Evolutionary conservation across 2,329 filamentous ascomycete species (phyloP).

Genomic region (Gnomoniopsis sp.): DNA sequence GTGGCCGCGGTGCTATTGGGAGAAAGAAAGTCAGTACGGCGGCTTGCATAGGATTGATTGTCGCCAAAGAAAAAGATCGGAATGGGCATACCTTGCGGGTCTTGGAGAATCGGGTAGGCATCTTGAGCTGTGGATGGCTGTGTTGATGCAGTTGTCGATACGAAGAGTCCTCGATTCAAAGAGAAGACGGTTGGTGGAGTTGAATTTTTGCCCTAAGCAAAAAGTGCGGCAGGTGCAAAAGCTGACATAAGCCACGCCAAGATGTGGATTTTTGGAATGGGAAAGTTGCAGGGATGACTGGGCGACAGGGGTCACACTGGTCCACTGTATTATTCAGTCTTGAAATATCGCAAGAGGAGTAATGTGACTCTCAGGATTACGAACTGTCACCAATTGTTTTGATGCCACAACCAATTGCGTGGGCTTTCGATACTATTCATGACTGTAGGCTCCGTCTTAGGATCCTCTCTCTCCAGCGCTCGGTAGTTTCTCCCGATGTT

Average conservation of each 20-base stretch:
- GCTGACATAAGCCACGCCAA: conserved; percentile 10
- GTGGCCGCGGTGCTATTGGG: conserved; percentile 75
- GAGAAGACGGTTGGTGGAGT: conserved; percentile 4
- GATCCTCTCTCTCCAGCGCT: too few relatives aligned
- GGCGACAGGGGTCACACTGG: background rate
- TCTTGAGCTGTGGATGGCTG: conserved; percentile 17
- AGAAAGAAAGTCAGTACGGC: conserved; percentile 29
- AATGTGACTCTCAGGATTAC: background rate
- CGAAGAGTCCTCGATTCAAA: conserved; percentile 11
- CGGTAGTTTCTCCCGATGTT: too few relatives aligned
- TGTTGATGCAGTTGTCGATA: conserved; percentile 17
- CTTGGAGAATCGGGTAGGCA: conserved; percentile 71
- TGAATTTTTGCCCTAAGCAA: conserved; percentile 3
- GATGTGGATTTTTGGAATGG: background rate
- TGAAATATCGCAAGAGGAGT: background rate
- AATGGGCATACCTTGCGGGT: conserved; percentile 57
- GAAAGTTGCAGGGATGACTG: background rate
- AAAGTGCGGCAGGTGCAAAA: background rate
- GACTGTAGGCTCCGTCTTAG: too few relatives aligned
- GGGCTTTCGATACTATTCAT: too few relatives aligned
- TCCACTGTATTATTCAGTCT: background rate
- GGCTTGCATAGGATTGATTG: background rate
- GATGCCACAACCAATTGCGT: too few relatives aligned
- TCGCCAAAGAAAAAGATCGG: background rate
- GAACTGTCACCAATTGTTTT: too few relatives aligned